Base-by-base conservation (phyloP, 2,329 filamentous ascomycete species). In the Colletotrichum musicola region DNA sequence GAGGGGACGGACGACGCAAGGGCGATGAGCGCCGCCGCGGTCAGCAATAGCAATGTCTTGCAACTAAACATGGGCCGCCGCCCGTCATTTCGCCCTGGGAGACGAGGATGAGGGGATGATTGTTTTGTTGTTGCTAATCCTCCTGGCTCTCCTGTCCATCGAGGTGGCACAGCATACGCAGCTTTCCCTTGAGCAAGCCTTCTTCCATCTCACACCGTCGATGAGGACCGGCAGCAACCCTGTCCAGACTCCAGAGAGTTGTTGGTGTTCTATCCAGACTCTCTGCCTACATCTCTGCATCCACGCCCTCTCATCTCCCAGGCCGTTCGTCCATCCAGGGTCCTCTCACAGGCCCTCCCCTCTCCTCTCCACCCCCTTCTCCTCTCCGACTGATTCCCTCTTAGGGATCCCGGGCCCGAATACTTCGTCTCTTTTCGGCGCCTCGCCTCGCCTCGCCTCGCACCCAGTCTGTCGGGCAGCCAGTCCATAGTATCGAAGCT, bases 81-180 rank as follows among this genome's bases (percentile, higher is more conserved):
- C 20, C 14, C 44, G n/a, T 4, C 25, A 44, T 35, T 54, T 40
- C 27, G 44, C 51, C 44, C 42, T 66, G 10, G 27, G 58, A 62
- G 64, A 66, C 13, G 57, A 20, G 51, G 25, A 49, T 49, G 30
- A 35, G n/a, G 16, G 40, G 4, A 14, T 30, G 25, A 14, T 53
- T 64, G 35, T 64, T 46, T 59, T 40, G 49, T 51, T 51, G 30
- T 55, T 49, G 13, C 20, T 35, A 12, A 49, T 40, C 22, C 22
- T 47, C 30, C 18, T 20, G 16, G 13, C 44, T 12, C 30, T 40
- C 46, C 20, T 25, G 22, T 25, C 22, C 30, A 35, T 56, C 30
- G 44, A 51, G 57, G 63, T 68, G 56, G 22, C 57, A 69, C 67
- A 35, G 35, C 67, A 68, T 62, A 68, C 51, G 67, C 63, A 68